phyloP scores from a whole-genome alignment of 371 early-diverging fungal species.

The Mycotypha africana region DNA sequence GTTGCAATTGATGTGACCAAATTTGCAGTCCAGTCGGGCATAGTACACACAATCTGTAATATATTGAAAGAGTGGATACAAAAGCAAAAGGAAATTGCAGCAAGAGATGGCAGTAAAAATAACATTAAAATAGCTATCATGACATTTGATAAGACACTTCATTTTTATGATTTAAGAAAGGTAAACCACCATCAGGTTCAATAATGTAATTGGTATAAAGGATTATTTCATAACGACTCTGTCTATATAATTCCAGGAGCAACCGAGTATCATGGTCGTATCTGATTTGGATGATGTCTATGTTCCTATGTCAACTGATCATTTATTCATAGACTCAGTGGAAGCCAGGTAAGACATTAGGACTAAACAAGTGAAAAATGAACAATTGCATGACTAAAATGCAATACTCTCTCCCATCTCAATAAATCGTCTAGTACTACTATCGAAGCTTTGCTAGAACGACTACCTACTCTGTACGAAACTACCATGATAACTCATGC shows the following conservation, averaged over 20 bases:
- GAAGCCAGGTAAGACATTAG: slow-evolving; percentile 47
- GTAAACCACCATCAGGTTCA: no score
- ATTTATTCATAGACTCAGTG: slow-evolving; percentile 78
- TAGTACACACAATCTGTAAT: slow-evolving; percentile 60
- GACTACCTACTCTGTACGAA: slow-evolving; percentile 78
- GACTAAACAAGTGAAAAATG: no score
- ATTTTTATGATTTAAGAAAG: slow-evolving; percentile 95
- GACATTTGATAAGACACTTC: slow-evolving; percentile 89
- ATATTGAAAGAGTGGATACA: slow-evolving; percentile 61
- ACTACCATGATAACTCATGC: slow-evolving; percentile 66
- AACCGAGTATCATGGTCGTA: slow-evolving; percentile 94
- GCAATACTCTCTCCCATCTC: neutral
- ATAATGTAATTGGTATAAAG: neutral
- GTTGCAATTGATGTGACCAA: slow-evolving; percentile 94
- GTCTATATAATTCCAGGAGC: no score
- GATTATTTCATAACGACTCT: neutral
- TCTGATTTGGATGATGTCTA: slow-evolving; percentile 90
- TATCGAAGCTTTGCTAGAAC: slow-evolving; percentile 77
- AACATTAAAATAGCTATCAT: slow-evolving; percentile 81
- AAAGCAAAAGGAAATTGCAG: no score
- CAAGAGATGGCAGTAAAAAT: slow-evolving; percentile 43
- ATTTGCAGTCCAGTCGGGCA: slow-evolving; percentile 78
- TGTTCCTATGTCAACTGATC: slow-evolving; percentile 81
- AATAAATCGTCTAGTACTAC: slow-evolving; percentile 53
- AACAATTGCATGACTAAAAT: no score